Conservation (phyloP, 352 stramenopile genomes). For the Phytopythium helicoides region DNA sequence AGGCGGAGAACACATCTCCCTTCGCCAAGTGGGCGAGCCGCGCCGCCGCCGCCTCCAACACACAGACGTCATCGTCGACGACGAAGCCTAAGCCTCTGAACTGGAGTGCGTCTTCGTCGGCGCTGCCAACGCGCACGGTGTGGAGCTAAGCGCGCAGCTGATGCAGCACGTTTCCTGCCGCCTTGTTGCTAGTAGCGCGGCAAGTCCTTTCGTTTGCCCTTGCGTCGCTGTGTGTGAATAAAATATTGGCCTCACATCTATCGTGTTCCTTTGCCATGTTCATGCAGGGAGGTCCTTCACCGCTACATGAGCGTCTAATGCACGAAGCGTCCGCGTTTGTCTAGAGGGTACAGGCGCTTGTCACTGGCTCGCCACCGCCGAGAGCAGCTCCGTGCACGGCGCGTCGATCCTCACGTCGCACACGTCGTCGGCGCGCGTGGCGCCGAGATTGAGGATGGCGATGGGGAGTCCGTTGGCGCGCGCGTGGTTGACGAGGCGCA, state of each 20-base stretch:
- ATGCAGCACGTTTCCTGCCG: neutral
- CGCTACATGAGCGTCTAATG: conserved; percentile 7
- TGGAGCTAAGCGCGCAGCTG: conserved; percentile 38
- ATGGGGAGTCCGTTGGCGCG: conserved; percentile 61
- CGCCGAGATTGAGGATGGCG: conserved; percentile 87
- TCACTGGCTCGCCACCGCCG: conserved; percentile 31
- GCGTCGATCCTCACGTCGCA: conserved; percentile 72
- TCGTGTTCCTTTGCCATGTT: no score
- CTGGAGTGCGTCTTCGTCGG: conserved; percentile 19
- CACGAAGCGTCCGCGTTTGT: no score
- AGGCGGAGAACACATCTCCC: conserved; percentile 12
- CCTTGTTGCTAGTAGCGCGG: neutral
- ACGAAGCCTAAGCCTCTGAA: conserved; percentile 8
- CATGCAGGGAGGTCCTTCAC: conserved; percentile 4
- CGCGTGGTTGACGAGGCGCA: conserved; percentile 88
- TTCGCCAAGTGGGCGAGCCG: conserved; percentile 25
- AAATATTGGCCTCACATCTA: no score
- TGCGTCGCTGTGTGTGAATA: no score
- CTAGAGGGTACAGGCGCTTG: conserved; percentile 7
- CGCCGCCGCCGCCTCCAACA: conserved; percentile 9
- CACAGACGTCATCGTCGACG: neutral
- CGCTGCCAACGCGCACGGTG: conserved; percentile 46
- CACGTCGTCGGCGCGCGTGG: conserved; percentile 83
- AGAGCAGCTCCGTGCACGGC: conserved; percentile 51
- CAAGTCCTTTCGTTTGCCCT: neutral